Evolutionary conservation across 2,329 filamentous ascomycete species (phyloP).

Genomic region (Amylocarpus encephaloides): DNA sequence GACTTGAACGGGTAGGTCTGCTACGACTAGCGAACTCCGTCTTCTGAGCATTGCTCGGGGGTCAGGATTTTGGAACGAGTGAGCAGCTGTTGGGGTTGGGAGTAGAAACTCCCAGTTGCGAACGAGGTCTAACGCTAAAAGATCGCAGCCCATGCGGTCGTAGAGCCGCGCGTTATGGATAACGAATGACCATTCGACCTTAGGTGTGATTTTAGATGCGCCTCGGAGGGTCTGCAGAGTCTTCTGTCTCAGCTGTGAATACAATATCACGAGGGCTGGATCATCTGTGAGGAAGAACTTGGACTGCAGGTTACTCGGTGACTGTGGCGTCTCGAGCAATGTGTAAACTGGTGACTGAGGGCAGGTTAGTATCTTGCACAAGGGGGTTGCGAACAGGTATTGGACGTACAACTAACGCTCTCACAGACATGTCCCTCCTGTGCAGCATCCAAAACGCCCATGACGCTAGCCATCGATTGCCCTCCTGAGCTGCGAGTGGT

Average conservation of each 20-base stretch:
- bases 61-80: constrained; percentile 35
- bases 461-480: constrained; percentile 87
- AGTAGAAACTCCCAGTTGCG: constrained; percentile 75
- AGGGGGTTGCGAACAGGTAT: background rate
- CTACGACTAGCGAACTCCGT: constrained; percentile 72
- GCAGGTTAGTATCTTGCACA: constrained; percentile 15
- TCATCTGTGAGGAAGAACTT: constrained; percentile 85
- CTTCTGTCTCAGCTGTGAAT: constrained; percentile 76
- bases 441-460: constrained; percentile 95
- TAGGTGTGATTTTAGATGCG: constrained; percentile 72
- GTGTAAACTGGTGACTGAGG: constrained; percentile 68
- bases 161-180: constrained; percentile 79
- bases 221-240: constrained; percentile 78
- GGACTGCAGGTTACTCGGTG: constrained; percentile 59
- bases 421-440: constrained; percentile 75
- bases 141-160: constrained; percentile 86
- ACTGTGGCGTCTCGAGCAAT: constrained; percentile 61
- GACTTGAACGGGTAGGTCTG: constrained; percentile 53
- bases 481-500: constrained; percentile 67
- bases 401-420: constrained; percentile 65
- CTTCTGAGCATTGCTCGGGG: constrained; percentile 58
- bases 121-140: constrained; percentile 80
- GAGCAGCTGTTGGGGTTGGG: constrained; percentile 35
- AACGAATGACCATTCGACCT: constrained; percentile 82
- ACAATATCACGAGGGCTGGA: constrained; percentile 79